Base-by-base conservation (phyloP, 495 filamentous ascomycete species). In the Penicillium chermesinum region DNA sequence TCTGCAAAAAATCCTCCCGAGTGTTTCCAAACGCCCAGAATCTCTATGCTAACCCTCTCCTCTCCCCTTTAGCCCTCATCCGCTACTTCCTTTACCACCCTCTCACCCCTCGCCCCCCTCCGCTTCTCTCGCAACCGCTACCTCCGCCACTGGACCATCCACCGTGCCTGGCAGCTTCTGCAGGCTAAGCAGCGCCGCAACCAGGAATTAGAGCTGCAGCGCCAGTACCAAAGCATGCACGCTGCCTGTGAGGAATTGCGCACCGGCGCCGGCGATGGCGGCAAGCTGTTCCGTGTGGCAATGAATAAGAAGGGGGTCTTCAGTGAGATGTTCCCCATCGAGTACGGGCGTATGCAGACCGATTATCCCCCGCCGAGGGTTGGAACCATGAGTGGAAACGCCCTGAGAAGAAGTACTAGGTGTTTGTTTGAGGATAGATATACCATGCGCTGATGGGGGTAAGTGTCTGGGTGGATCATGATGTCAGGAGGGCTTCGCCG, bases 141-240 rank as follows among this genome's bases (percentile, higher is more conserved):
- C 71, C 84, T 97, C 54, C 87, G 93, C 18, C 93, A 99, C 75
- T 99, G 94, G 93, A 96, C 93, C 43, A 97, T 99, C 74, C 91
- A 97, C 72, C 89, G 93, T 55, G 93, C 91, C 16, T 96, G 89
- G 86, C 73, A 86, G 49, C 66, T 95, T 36, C 82, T 81, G 70
- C 80, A 80, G 55, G 73, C 79, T 44, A 72, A 84, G 56, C 75
- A 81, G 65, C 81, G 82, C 40, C 72, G 73, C 30, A 65, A 64
- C 37, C 75, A 81, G 38, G 76, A 84, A 59, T 65, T 71, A 25
- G 82, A 82, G 57, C 73, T 93, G 33, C 74, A 87, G 71, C 73
- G 83, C 40, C 83, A 84, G 74, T 87, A 89, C 67, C 83, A 89
- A 69, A 78, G 75, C 57, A 95, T 95, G 87, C 71, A 75, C 42